Evolutionary conservation across 225 moss, liverwort and hornwort genomes (phyloP).

Genomic region (Pseudoscleropodium purum): DNA sequence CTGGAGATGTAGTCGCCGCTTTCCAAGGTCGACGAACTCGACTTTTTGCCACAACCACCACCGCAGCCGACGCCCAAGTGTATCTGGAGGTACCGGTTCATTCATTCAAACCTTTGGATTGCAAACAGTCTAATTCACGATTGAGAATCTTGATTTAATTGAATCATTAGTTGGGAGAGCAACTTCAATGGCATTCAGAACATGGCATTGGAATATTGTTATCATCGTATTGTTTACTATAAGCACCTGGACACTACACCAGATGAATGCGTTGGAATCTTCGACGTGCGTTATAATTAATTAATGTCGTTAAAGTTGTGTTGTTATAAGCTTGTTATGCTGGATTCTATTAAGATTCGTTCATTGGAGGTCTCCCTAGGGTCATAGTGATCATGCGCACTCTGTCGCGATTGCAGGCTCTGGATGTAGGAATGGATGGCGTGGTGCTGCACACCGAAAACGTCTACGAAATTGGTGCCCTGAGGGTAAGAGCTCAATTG

Average conservation of each 20-base stretch:
- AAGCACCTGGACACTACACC: not conserved
- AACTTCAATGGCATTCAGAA: not conserved
- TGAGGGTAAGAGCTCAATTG: conserved; percentile 16
- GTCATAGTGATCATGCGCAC: not conserved
- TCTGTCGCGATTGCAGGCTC: conserved; percentile 13
- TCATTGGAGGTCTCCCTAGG: not conserved
- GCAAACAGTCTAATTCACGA: conserved; percentile 21
- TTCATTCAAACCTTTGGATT: not conserved
- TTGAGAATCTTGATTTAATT: not conserved
- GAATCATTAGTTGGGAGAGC: not conserved
- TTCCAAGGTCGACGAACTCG: conserved; percentile 70
- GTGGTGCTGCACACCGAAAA: conserved; percentile 43
- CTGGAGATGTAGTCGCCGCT: conserved; percentile 73
- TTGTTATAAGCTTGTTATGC: not conserved
- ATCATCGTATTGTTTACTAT: not conserved
- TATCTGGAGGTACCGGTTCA: conserved; percentile 30
- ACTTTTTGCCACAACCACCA: conserved; percentile 67
- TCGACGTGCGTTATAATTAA: not conserved
- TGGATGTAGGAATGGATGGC: conserved; percentile 39
- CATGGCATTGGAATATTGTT: not conserved
- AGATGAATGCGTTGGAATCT: not conserved
- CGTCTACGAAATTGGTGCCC: conserved; percentile 17
- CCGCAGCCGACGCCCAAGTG: conserved; percentile 66
- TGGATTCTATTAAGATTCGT: not conserved
- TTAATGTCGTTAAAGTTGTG: not conserved